A percentile compares a stretch with the other conserved stretches of the same genome.
Evolutionary conservation across 140 eudicot species (phyloP).

Genomic region (Cichorium intybus): DNA sequence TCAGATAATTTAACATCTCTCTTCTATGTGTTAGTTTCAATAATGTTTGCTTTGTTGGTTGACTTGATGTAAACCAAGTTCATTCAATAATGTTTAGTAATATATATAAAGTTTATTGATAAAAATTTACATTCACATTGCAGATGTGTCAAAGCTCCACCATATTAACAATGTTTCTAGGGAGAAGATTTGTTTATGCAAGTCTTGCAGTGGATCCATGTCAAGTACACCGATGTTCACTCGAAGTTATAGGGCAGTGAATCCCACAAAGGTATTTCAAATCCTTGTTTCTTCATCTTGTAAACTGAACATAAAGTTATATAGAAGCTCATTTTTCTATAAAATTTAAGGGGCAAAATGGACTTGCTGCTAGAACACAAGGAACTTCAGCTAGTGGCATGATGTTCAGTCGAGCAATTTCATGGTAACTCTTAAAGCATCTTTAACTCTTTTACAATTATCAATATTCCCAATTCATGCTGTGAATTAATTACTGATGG

Average conservation of each 20-base stretch:
- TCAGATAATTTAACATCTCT: background rate
- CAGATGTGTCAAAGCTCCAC: conserved; percentile 35
- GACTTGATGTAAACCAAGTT: background rate
- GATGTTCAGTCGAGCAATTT: conserved; percentile 41
- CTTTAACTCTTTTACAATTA: background rate
- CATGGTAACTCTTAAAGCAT: conserved; percentile 31
- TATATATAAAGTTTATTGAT: background rate
- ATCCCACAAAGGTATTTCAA: conserved; percentile 28
- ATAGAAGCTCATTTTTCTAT: background rate
- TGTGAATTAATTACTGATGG: conserved; percentile 10
- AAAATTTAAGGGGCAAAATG: conserved; percentile 23
- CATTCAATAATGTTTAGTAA: background rate
- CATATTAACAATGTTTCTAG: conserved; percentile 25
- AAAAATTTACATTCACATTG: background rate
- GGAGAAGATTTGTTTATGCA: conserved; percentile 31
- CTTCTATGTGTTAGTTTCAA: background rate
- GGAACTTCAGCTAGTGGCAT: conserved; percentile 30
- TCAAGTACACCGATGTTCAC: conserved; percentile 26
- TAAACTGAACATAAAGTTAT: conserved; percentile 8
- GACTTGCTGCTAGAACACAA: conserved; percentile 28
- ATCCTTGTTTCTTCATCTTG: conserved; percentile 11
- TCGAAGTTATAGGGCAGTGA: conserved; percentile 35
- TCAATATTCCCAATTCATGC: conserved; percentile 9
- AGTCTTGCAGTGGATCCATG: conserved; percentile 31
- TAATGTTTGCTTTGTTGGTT: background rate